Percentiles rank a stretch among this genome's conserved stretches.
phyloP scores from a whole-genome alignment of 768 basidiomycete species.

The Goffeauzyma gilvescens region DNA sequence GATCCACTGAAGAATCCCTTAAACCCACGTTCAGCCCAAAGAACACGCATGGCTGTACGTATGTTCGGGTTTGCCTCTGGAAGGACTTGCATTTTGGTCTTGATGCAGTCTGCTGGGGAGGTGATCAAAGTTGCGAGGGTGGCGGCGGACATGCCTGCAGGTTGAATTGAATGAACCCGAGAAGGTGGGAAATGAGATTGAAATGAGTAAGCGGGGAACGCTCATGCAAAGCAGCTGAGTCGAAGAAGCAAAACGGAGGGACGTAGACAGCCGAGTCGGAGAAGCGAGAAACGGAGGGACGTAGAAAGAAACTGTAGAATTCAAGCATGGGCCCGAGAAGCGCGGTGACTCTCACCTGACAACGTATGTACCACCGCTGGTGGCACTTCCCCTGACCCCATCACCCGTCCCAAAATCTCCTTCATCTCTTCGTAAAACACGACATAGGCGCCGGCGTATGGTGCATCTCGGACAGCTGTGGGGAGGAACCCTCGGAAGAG shows the following conservation, averaged over 20 bases:
- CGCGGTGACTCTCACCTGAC: conserved; percentile 26
- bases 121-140: conserved; percentile 66
- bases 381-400: conserved; percentile 12
- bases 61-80: conserved; percentile 59
- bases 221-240: no score
- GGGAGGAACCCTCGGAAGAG: conserved; percentile 69
- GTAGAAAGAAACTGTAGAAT: no score
- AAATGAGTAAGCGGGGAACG: no score
- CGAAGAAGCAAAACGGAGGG: no score
- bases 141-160: conserved; percentile 53
- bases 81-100: conserved; percentile 92
- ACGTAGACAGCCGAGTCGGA: no score
- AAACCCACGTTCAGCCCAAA: conserved; percentile 53
- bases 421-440: conserved; percentile 78
- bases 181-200: neutral
- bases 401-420: conserved; percentile 49
- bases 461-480: conserved; percentile 80
- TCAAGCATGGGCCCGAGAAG: no score
- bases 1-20: conserved; percentile 71
- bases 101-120: conserved; percentile 85
- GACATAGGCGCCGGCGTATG: conserved; percentile 78
- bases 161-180: neutral
- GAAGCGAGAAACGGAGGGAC: no score
- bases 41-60: conserved; percentile 38
- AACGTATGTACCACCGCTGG: conserved; percentile 27